These are phyloP conservation scores for Saccharomycopsis babjevae DNA, from an alignment of 805 yeast genomes.

Conservation along the genomic window DNA sequence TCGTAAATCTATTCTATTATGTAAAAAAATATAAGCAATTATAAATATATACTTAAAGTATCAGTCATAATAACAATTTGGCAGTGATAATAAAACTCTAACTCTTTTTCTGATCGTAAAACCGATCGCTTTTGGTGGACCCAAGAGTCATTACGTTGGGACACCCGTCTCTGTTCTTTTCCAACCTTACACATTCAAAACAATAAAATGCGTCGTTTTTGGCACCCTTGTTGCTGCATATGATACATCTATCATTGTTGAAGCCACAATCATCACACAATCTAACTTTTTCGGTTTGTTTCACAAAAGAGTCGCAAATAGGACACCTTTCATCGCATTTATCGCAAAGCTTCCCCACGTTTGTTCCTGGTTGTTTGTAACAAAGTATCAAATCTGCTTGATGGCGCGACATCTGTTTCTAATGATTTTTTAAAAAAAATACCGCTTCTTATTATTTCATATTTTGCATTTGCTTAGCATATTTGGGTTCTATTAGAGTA, in stretches of 20 bases:
- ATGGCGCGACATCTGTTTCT: constrained; percentile 67
- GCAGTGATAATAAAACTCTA: background rate
- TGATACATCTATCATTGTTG: constrained; percentile 67
- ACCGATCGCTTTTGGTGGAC: constrained; percentile 56
- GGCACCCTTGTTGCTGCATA: constrained; percentile 43
- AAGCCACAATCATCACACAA: constrained; percentile 81
- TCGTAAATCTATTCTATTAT: too few relatives aligned
- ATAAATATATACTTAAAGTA: too few relatives aligned
- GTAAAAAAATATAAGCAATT: too few relatives aligned
- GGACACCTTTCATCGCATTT: constrained; percentile 92
- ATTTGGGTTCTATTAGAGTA: background rate
- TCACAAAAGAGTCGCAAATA: constrained; percentile 75
- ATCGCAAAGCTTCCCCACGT: constrained; percentile 61
- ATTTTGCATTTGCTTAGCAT: background rate
- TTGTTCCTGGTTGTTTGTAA: constrained; percentile 72
- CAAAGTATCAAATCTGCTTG: constrained; percentile 80
- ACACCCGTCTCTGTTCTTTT: constrained; percentile 85
- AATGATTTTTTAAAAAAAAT: too few relatives aligned
- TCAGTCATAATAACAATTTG: too few relatives aligned
- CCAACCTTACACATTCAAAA: constrained; percentile 69
- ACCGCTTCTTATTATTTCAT: background rate
- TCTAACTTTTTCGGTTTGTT: constrained; percentile 54
- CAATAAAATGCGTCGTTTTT: constrained; percentile 67
- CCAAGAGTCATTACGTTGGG: constrained; percentile 79
- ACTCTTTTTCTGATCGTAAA: constrained; percentile 43